Evolutionary conservation across 1,284 basidiomycete genomes (phyloP).

Genomic region (Puccinia triticina): DNA sequence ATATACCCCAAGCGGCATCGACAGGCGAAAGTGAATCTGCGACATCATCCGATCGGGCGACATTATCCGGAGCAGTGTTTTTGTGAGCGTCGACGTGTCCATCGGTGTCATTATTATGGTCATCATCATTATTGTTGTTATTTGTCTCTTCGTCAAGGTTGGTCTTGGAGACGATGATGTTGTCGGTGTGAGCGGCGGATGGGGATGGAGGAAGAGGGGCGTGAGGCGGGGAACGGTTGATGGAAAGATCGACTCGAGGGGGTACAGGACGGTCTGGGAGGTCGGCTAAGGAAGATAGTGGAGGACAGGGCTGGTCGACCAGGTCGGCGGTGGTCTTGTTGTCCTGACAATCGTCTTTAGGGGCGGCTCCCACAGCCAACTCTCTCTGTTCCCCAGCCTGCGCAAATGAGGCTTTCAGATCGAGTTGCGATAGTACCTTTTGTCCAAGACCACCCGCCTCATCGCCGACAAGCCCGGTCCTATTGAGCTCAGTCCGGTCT

Average conservation of each 20-base stretch:
- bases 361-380: background rate
- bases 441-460: too few relatives aligned
- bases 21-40: background rate
- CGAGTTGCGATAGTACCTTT: background rate
- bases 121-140: too few relatives aligned
- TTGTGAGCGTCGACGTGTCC: too few relatives aligned
- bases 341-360: background rate
- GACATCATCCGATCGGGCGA: background rate
- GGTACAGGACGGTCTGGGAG: background rate
- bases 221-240: background rate
- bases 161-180: background rate
- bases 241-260: too few relatives aligned
- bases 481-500: too few relatives aligned
- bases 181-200: background rate
- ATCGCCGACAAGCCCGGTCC: too few relatives aligned
- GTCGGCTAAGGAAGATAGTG: background rate
- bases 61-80: background rate
- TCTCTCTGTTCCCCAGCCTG: background rate
- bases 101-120: too few relatives aligned
- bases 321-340: background rate
- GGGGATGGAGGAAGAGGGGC: background rate
- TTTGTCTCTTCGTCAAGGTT: background rate
- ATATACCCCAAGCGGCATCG: slow-evolving; percentile 13
- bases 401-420: background rate
- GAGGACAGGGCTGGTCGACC: background rate